phyloP scores from a whole-genome alignment of 2,329 filamentous ascomycete genomes.

The Raffaelea albimanens region DNA sequence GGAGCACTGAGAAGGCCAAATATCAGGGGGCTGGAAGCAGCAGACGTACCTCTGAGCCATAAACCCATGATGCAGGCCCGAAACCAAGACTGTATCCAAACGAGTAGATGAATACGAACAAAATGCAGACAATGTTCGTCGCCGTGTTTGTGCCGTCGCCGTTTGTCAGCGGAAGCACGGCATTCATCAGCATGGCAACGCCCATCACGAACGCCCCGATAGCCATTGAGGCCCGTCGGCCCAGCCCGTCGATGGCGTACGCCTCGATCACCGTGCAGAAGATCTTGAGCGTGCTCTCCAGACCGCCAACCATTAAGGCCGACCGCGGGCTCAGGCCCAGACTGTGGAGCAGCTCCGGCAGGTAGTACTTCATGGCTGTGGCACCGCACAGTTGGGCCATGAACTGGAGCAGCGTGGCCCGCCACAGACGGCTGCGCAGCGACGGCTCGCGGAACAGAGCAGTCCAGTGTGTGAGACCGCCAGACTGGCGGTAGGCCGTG shows the following conservation, averaged over 20 bases:
- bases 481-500: slow-evolving; percentile 22
- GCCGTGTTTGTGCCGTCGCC: slow-evolving; percentile 36
- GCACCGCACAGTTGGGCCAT: slow-evolving; percentile 52
- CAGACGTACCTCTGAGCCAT: slow-evolving; percentile 41
- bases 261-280: slow-evolving; percentile 46
- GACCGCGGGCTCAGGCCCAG: slow-evolving; percentile 38
- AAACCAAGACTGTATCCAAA: slow-evolving; percentile 49
- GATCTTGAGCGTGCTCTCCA: slow-evolving; percentile 49
- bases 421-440: slow-evolving; percentile 44
- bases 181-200: slow-evolving; percentile 45
- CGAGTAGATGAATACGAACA: slow-evolving; percentile 49
- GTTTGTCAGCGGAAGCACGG: slow-evolving; percentile 39
- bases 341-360: slow-evolving; percentile 41
- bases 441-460: slow-evolving; percentile 37
- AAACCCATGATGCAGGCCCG: slow-evolving; percentile 48
- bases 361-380: slow-evolving; percentile 51
- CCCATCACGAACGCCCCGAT: slow-evolving; percentile 43
- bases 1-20: background rate
- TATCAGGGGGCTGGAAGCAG: background rate
- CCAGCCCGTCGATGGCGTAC: slow-evolving; percentile 44
- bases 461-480: slow-evolving; percentile 27
- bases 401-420: slow-evolving; percentile 46
- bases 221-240: slow-evolving; percentile 37
- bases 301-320: slow-evolving; percentile 42
- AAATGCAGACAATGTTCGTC: slow-evolving; percentile 40